Percentiles rank a stretch among this genome's conserved stretches.
Conservation (phyloP, 768 basidiomycete genomes). For the Hebeloma cylindrosporum region DNA sequence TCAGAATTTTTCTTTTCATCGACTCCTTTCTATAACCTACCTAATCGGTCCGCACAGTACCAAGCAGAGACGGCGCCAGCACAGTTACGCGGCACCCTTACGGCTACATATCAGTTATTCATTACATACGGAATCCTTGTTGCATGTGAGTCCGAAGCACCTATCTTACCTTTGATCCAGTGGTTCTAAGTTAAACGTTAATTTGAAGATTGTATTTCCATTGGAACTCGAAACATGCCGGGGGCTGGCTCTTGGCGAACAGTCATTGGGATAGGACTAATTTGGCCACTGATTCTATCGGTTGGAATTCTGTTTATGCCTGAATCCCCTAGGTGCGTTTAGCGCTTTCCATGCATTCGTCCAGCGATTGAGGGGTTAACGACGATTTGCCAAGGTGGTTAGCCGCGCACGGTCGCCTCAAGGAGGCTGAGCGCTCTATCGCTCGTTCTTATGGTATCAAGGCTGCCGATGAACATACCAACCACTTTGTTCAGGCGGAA, state of each 20-base stretch:
- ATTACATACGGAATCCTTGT: constrained; percentile 72
- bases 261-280: constrained; percentile 58
- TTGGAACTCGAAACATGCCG: constrained; percentile 55
- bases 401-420: constrained; percentile 42
- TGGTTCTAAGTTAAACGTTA: background rate
- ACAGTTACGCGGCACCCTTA: constrained; percentile 68
- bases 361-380: constrained; percentile 2
- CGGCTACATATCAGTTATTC: constrained; percentile 61
- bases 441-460: constrained; percentile 51
- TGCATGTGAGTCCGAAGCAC: constrained; percentile 48
- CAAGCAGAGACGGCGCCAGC: constrained; percentile 74
- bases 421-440: constrained; percentile 50
- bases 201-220: constrained; percentile 58
- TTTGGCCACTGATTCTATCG: constrained; percentile 63
- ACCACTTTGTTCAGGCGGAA: constrained; percentile 46
- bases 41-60: constrained; percentile 37
- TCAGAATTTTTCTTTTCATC: constrained; percentile 1
- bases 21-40: constrained; percentile 1
- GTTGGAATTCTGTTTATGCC: constrained; percentile 71
- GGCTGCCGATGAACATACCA: constrained; percentile 34
- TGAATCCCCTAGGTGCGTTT: constrained; percentile 52
- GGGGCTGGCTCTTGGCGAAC: constrained; percentile 60
- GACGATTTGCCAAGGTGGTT: constrained; percentile 51
- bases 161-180: background rate
- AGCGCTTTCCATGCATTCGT: background rate